Evolutionary conservation across 768 basidiomycete species (phyloP).

Genomic region (Suillus clintonianus): DNA sequence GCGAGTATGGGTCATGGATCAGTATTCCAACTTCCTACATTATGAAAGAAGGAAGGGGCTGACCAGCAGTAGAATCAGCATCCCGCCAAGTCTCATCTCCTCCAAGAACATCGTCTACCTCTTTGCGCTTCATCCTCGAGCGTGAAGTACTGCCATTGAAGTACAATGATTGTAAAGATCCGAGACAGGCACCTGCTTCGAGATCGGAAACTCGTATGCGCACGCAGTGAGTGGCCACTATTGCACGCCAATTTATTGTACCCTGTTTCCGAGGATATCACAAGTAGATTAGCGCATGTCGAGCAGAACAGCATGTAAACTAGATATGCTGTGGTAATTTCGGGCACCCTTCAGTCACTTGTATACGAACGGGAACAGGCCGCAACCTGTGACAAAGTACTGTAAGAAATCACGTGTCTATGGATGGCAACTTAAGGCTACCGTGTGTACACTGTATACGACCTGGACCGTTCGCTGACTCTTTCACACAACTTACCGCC

Average conservation of each 20-base stretch:
- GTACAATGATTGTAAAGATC: not conserved
- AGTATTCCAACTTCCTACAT: not conserved
- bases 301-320: slow-evolving; percentile 87
- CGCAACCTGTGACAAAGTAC: too few species aligned
- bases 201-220: slow-evolving; percentile 77
- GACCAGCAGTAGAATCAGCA: slow-evolving; percentile 84
- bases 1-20: slow-evolving; percentile 32
- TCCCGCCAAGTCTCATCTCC: slow-evolving; percentile 94
- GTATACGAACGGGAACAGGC: not conserved
- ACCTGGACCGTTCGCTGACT: not conserved
- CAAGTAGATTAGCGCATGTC: slow-evolving; percentile 86
- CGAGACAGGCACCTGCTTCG: not conserved
- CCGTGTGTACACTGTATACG: not conserved
- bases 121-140: slow-evolving; percentile 80
- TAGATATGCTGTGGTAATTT: not conserved
- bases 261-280: slow-evolving; percentile 74
- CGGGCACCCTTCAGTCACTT: not conserved
- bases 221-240: too few species aligned
- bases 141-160: slow-evolving; percentile 57
- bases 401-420: not conserved
- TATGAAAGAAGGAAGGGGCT: slow-evolving; percentile 11
- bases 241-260: slow-evolving; percentile 94
- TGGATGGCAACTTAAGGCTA: too few species aligned
- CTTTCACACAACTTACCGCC: slow-evolving; percentile 7
- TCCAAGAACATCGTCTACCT: slow-evolving; percentile 93